A percentile compares a stretch with the other conserved stretches of the same genome.
These are phyloP conservation scores for Colletotrichum trifolii DNA, from an alignment of 2,329 filamentous ascomycete genomes.

Conservation along the genomic window DNA sequence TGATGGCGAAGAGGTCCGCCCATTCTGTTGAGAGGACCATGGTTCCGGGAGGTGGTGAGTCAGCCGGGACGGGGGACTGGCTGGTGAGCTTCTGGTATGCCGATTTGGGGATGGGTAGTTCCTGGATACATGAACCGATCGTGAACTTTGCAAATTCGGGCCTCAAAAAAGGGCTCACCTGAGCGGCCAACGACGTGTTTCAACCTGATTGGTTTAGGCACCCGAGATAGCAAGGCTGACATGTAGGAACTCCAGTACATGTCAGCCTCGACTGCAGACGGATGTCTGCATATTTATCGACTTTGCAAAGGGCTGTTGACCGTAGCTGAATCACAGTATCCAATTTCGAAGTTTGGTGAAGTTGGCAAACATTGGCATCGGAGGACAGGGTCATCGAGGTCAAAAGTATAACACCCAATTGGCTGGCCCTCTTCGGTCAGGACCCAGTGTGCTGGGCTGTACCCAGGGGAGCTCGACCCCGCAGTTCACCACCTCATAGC, in stretches of 20 bases:
- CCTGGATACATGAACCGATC: background rate
- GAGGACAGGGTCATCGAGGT: background rate
- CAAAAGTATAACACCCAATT: slow-evolving; percentile 33
- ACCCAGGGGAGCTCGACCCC: background rate
- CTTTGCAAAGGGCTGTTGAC: background rate
- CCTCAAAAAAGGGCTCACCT: slow-evolving; percentile 1
- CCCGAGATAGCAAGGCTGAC: slow-evolving; percentile 10
- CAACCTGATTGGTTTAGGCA: slow-evolving; percentile 26
- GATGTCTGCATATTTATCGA: background rate
- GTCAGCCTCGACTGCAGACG: slow-evolving; percentile 3
- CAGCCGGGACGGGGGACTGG: no score
- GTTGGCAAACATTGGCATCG: background rate
- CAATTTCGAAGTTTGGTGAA: no score
- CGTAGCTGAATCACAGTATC: background rate
- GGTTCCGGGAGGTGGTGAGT: no score
- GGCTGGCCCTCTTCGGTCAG: slow-evolving; percentile 8
- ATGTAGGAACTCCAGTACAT: background rate
- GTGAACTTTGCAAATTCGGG: slow-evolving; percentile 1
- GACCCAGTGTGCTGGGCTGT: background rate
- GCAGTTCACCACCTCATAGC: background rate
- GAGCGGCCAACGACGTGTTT: slow-evolving; percentile 19
- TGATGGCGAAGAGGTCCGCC: slow-evolving; percentile 21
- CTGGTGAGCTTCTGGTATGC: no score
- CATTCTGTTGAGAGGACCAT: slow-evolving; percentile 8
- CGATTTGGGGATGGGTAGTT: no score